These are phyloP conservation scores for Austropuccinia psidii DNA, from an alignment of 1,284 basidiomycete genomes.

Conservation along the genomic window DNA sequence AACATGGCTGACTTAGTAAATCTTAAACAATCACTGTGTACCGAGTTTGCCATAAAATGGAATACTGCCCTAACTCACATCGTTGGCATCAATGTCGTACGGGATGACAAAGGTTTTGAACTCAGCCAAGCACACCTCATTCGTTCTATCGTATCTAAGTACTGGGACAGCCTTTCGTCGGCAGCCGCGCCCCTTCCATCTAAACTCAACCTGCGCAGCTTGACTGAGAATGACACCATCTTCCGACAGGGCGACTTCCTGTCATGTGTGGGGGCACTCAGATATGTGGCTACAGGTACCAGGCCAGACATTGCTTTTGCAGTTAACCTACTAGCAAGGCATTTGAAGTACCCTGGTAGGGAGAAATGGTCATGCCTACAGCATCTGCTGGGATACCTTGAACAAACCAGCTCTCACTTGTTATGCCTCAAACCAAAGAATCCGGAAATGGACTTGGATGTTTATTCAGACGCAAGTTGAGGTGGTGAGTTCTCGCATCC, in stretches of 20 bases:
- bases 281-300: neutral
- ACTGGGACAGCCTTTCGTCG: neutral
- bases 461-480: neutral
- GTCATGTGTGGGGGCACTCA: neutral
- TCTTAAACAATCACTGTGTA: neutral
- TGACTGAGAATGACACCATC: neutral
- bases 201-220: neutral
- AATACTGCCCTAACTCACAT: neutral
- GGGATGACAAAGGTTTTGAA: neutral
- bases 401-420: neutral
- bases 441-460: neutral
- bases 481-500: neutral
- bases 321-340: neutral
- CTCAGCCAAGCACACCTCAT: neutral
- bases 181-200: neutral
- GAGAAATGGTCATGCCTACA: neutral
- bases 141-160: neutral
- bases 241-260: too few species aligned
- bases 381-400: neutral
- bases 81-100: neutral
- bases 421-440: neutral
- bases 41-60: neutral
- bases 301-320: conserved; percentile 4
- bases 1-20: neutral
- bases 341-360: neutral